Base-by-base conservation (phyloP, 2,329 filamentous ascomycete genomes). In the Apiospora saccharicola region DNA sequence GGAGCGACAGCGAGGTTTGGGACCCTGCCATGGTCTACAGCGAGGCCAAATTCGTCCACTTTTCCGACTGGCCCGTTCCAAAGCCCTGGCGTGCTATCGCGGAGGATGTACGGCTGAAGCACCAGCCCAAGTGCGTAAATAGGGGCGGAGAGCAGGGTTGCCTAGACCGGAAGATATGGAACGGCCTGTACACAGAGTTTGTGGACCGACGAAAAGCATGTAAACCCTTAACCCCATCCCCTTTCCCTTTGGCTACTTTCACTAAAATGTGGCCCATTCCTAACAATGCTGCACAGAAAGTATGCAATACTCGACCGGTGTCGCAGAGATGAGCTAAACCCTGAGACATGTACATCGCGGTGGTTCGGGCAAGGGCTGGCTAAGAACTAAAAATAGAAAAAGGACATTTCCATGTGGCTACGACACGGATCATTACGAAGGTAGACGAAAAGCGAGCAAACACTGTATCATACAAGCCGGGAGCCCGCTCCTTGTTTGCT, bases 21-120 rank as follows among this genome's bases (percentile, higher is more conserved):
- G 88, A 93, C 76, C 85, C 91, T 0, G 77, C 81, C n/a, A 72
- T 75, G 53, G 85, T 86, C 0, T 83, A 89, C 70, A 85, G 85
- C 19, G 90, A 92, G 76, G 89, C 90, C 8, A 93, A 92, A 74
- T 85, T 92, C 6, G 83, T 94, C 2, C 92, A 94, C 79, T 94
- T 93, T 79, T 91, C 89, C 16, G 92, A 94, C 77, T 92, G 89
- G 89, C 92, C 92, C 0, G 76, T 93, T 7, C 90, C 91, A 0
- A 94, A 94, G 72, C 86, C 86, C 0, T 87, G 86, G 86, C 73
- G 81, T 30, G 19, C 72, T 1, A 76, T 78, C 76, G 71, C 76
- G 7, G 77, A 79, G n/a, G 44, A 71, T 7, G 43, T 77, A 51
- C 78, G 80, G 49, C 24, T 75, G 43, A 73, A 77, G 10, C 74